These are phyloP conservation scores for Nephelium lappaceum DNA, from an alignment of 345 rosid genomes.

Conservation along the genomic window DNA sequence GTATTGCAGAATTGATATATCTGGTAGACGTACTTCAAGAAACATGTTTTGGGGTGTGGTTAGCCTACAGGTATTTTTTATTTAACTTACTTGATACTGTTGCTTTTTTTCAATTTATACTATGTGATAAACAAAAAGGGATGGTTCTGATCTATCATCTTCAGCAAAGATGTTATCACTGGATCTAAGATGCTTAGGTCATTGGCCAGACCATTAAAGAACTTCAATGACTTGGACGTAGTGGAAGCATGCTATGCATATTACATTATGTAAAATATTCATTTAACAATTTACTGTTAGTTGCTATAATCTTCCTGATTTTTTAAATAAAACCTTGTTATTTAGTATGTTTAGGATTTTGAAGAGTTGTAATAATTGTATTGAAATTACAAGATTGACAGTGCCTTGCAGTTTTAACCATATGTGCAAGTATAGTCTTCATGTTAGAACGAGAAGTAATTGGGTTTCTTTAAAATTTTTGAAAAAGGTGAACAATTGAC, in stretches of 20 bases:
- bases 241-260: background rate
- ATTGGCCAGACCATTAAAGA: background rate
- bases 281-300: background rate
- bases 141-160: background rate
- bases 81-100: background rate
- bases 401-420: background rate
- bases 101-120: background rate
- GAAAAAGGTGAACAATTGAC: background rate
- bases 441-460: background rate
- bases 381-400: background rate
- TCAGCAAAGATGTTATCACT: background rate
- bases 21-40: constrained; percentile 51
- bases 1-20: constrained; percentile 44
- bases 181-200: background rate
- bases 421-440: background rate
- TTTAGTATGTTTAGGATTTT: background rate
- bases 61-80: constrained; percentile 42
- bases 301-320: background rate
- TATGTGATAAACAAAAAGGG: background rate
- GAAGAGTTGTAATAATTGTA: background rate
- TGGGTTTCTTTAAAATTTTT: background rate
- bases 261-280: background rate
- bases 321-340: background rate
- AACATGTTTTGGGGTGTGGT: constrained; percentile 45
- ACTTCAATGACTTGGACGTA: background rate